A percentile compares a stretch with the other conserved stretches of the same genome.
These are phyloP conservation scores for Scutellaria baicalensis DNA, from an alignment of 257 asterid species.

Conservation along the genomic window DNA sequence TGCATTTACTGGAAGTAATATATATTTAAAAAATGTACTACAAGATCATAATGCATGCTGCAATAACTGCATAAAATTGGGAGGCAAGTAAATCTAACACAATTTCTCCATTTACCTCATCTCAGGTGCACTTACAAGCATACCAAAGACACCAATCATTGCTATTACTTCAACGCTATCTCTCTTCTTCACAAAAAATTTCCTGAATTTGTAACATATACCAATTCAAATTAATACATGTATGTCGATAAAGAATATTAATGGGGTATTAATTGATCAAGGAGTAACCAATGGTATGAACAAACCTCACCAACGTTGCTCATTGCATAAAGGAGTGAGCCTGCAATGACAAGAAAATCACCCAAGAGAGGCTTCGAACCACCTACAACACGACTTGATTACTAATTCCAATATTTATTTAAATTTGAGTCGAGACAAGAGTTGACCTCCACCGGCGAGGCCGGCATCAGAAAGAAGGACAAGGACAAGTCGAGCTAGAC, in stretches of 20 bases:
- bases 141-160: constrained; percentile 66
- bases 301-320: constrained; percentile 78
- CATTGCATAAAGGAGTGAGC: constrained; percentile 44
- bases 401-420: too few species aligned
- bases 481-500: constrained; percentile 51
- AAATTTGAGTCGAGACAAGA: neutral
- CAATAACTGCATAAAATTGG: neutral
- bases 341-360: constrained; percentile 58
- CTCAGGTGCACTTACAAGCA: constrained; percentile 51
- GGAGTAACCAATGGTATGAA: neutral
- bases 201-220: constrained; percentile 29
- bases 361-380: constrained; percentile 73
- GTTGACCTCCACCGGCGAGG: constrained; percentile 44
- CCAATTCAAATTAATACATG: neutral
- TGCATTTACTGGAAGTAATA: neutral
- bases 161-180: constrained; percentile 64
- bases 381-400: constrained; percentile 25
- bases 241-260: neutral
- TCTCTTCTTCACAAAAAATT: constrained; percentile 65
- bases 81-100: neutral
- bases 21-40: neutral
- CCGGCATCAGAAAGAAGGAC: constrained; percentile 66
- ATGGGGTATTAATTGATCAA: too few species aligned
- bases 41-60: neutral
- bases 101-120: constrained; percentile 39